Base-by-base conservation (phyloP, 148 eudicot genomes). In the Rhododendron ovatum region DNA sequence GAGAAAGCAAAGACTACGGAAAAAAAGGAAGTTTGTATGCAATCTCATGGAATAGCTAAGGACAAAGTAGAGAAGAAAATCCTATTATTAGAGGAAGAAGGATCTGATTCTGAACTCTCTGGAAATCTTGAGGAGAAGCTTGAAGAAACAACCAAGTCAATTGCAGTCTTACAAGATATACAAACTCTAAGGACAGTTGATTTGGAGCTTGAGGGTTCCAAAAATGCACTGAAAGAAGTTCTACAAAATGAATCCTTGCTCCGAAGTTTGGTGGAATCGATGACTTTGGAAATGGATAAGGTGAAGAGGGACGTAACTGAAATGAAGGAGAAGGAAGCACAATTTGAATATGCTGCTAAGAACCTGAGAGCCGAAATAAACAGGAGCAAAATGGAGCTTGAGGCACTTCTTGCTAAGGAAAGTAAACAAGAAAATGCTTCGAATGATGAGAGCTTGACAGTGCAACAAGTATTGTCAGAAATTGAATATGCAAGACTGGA, bases 211-310 rank as follows among this genome's bases (percentile, higher is more conserved):
- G 89, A 90, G 51, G 77, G 55, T 75, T 92, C 98, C 7, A 96
- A 87, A 81, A 85, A 86, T 53, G 82, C 86, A 28, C 89, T 94
- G 48, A 69, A 86, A 78, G 87, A 88, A 28, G 84, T 87, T 45
- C 82, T 78, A 82, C 87, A 61, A 75, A 98, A 96, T 84, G 93
- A 91, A 80, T 87, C 55, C 26, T 86, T 89, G 12, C 78, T 93
- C 11, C 85, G 86, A 76, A 84, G 48, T 59, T 65, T 71, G 12
- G 89, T 94, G 53, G 93, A 91, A 20, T 86, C 94, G 17, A 88
- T 95, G n/a, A 88, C 91, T 86, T 78, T 45, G 57, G 93, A 94
- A 84, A 84, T 94, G 57, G 93, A 91, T 65, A 87, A 80, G 50
- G 91, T 92, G 79, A 91, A 86, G 53, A 90, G 84, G 87, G 94